Base-by-base conservation (phyloP, 257 asterid species). In the Salvia miltiorrhiza region DNA sequence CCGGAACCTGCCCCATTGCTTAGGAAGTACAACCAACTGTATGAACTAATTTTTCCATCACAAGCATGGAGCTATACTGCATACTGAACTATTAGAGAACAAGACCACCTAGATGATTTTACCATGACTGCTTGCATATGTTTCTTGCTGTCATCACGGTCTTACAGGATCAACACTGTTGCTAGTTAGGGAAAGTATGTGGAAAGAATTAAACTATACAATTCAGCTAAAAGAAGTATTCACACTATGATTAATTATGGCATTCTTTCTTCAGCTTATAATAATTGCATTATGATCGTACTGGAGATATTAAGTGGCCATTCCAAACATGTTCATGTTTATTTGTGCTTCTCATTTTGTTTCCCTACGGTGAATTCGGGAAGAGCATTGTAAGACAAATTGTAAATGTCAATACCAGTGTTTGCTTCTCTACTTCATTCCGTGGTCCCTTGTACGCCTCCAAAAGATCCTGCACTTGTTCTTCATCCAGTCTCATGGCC, bases 361-460 rank as follows among this genome's bases (percentile, higher is more conserved):
- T n/a, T n/a, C n/a, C n/a, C n/a, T n/a, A n/a, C n/a, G n/a, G 50
- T 2, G 33, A 67, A 63, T 65, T 67, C 73, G 19, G 33, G 44
- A 35, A 67, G 60, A 72, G 54, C 63, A 67, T 44, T 33, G 19
- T 19, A 33, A 28, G n/a, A 9, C 9, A 37, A 24, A 61, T 24
- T 57, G 57, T 44, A 54, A 45, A 62, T 37, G 26, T 16, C 12
- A 6, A 41, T 84, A 91, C 99, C 97, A 81, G 81, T 82, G 80
- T 80, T 79, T 83, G 96, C 87, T 81, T 89, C 82, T 94, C 99
- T 63, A 94, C 83, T 77, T 86, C 97, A 54, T 80, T 84, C 58
- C 96, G 77, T 3, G 95, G 89, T 30, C 99, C 99, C 30, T 76
- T 70, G 74, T 91, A 94, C 43, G 82, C 75, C 78, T 82, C 93